Base-by-base conservation (phyloP, 83 land plant genomes). In the Isoetes engelmannii region DNA sequence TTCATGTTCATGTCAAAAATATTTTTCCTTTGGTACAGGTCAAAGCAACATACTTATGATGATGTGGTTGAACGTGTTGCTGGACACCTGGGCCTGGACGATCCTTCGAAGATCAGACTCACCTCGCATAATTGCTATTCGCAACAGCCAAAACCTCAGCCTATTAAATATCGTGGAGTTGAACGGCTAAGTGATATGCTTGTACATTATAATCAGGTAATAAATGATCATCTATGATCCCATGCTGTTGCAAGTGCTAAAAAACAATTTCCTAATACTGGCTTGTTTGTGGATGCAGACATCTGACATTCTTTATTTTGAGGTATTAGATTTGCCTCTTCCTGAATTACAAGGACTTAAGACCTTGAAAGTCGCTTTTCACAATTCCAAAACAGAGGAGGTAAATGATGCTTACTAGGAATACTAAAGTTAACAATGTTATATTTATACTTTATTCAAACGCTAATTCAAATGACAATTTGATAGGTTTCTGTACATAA, bases 71-170 rank as follows among this genome's bases (percentile, higher is more conserved):
- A 89, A 68, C 85, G 81, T 68, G 90, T 96, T 69, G 99, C 99
- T 45, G 82, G 28, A 10, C 76, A 86, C 45, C 76, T 96, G 79
- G 90, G 88, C 37, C 65, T 96, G 61, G 92, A 89, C 69, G 99
- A 96, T 83, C 85, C 97, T 62, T 85, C 97, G 43, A 96, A 92
- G 74, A 87, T 96, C 51, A 81, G 99, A 73, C 86, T 96, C 48
- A 96, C 99, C 4, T 68, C 99, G 7, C 99, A 96, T 61, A 96
- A 92, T 68, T 92, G 94, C 61, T 92, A 92, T 70, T 87, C 98
- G 48, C 95, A 96, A 71, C 97, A 92, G 61, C 99, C 99, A 4
- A 96, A 96, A 62, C 97, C 99, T 47, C 99, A 92, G 47, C 91
- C 99, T n/a, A 92, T 96, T 54, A 96, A 92, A 54, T 92, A 89